phyloP scores from a whole-genome alignment of 306 rosid species.

The Pterocarpus macrocarpus region DNA sequence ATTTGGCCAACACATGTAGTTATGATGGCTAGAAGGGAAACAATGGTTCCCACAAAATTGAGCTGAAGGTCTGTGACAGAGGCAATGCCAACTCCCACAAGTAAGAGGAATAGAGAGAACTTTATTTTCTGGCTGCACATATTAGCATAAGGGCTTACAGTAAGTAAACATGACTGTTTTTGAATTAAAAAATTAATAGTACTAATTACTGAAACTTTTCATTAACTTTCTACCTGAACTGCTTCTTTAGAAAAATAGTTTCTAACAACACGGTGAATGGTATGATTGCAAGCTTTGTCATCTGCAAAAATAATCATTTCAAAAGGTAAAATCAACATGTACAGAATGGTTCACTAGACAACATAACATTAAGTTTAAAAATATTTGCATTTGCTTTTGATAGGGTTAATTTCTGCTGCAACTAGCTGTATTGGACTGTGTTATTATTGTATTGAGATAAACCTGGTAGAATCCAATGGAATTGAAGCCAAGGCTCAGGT shows the following conservation, averaged over 20 bases:
- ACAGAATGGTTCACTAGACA: slow-evolving; percentile 17
- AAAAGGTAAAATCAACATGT: slow-evolving; percentile 2
- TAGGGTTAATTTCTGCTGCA: no score
- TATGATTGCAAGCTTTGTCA: slow-evolving; percentile 99
- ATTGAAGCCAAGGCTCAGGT: slow-evolving; percentile 95
- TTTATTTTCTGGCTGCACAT: slow-evolving; percentile 82
- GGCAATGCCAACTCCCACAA: slow-evolving; percentile 96
- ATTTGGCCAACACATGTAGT: slow-evolving; percentile 97
- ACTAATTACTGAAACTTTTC: no score
- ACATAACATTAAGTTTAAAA: not conserved
- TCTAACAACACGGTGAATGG: slow-evolving; percentile 94
- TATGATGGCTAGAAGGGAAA: slow-evolving; percentile 88
- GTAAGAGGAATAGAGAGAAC: slow-evolving; percentile 76
- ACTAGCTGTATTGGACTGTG: not conserved
- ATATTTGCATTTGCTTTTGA: no score
- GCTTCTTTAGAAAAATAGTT: slow-evolving; percentile 81
- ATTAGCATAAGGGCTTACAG: slow-evolving; percentile 15
- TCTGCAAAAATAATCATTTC: slow-evolving; percentile 58
- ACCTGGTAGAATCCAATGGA: slow-evolving; percentile 99
- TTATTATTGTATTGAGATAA: slow-evolving; percentile 6
- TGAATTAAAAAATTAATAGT: no score
- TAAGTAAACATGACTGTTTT: not conserved
- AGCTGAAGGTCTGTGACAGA: slow-evolving; percentile 98
- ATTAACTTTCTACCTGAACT: slow-evolving; percentile 75
- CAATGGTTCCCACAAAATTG: slow-evolving; percentile 78